phyloP scores from a whole-genome alignment of 2,329 filamentous ascomycete genomes.

The Ophiostoma tasmaniense region DNA sequence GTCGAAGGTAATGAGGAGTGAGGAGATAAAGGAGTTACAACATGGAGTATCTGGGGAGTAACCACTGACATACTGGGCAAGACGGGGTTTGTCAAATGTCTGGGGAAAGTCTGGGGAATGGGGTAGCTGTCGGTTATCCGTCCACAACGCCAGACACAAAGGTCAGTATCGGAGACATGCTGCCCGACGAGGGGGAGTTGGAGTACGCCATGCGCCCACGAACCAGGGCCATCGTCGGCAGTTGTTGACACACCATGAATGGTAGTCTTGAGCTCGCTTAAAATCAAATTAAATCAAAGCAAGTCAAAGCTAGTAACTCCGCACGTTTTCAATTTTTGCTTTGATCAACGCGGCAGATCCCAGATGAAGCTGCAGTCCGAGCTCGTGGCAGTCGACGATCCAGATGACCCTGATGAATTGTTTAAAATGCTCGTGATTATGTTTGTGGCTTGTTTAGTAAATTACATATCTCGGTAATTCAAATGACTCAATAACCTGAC shows the following conservation, averaged over 20 bases:
- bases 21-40: not conserved
- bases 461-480: no score
- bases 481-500: no score
- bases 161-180: conserved; percentile 3
- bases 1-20: not conserved
- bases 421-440: not conserved
- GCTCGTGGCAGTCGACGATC: not conserved
- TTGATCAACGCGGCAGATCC: not conserved
- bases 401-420: not conserved
- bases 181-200: conserved; percentile 1
- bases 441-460: not conserved
- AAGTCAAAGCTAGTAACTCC: not conserved
- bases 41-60: not conserved
- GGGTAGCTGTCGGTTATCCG: not conserved
- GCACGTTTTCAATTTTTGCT: not conserved
- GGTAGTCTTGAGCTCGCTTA: not conserved
- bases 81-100: not conserved
- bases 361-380: not conserved
- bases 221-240: not conserved
- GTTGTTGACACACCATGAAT: not conserved
- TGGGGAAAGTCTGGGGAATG: not conserved
- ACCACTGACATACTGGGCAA: not conserved
- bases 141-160: not conserved
- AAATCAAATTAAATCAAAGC: not conserved
- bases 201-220: not conserved